Evolutionary conservation across 2,329 filamentous ascomycete genomes (phyloP).

Genomic region (Pleoardoris graminearum): DNA sequence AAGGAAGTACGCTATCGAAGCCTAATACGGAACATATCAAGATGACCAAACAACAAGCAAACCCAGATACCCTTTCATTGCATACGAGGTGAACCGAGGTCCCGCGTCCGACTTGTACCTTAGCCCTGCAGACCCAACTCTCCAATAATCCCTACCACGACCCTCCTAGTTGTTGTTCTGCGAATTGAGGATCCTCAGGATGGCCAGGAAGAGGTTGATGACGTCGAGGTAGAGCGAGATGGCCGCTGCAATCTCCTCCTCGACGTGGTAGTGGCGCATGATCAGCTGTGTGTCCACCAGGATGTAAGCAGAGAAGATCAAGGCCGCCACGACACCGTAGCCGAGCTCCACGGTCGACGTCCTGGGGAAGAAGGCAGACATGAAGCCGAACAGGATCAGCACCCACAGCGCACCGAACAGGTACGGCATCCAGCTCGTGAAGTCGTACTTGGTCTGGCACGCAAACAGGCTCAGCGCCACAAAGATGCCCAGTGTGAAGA

Average conservation of each 20-base stretch:
- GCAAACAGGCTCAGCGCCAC: slow-evolving; percentile 75
- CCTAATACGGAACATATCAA: too few relatives aligned
- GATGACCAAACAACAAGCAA: not conserved
- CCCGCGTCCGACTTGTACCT: not conserved
- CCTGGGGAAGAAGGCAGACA: slow-evolving; percentile 85
- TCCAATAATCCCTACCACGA: not conserved
- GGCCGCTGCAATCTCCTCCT: slow-evolving; percentile 94
- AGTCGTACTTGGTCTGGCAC: slow-evolving; percentile 97
- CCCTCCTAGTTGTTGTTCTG: slow-evolving; percentile 80
- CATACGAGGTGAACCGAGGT: not conserved
- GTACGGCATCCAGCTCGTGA: slow-evolving; percentile 96
- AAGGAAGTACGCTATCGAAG: too few relatives aligned
- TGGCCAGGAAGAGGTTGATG: slow-evolving; percentile 95
- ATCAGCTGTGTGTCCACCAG: slow-evolving; percentile 95
- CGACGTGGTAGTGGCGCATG: slow-evolving; percentile 93
- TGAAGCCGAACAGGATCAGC: slow-evolving; percentile 88
- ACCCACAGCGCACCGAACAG: slow-evolving; percentile 90
- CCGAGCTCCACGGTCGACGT: slow-evolving; percentile 80
- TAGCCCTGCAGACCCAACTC: not conserved
- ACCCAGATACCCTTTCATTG: not conserved
- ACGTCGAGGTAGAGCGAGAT: slow-evolving; percentile 96
- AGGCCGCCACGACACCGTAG: slow-evolving; percentile 78
- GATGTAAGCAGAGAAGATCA: slow-evolving; percentile 94
- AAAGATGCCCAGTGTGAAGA: slow-evolving; percentile 76
- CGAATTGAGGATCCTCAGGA: slow-evolving; percentile 93